Evolutionary conservation across 108 stramenopile genomes (phyloP), one percentile per base, ranked within the genome.

Genomic region (Fragilaria radians): DNA sequence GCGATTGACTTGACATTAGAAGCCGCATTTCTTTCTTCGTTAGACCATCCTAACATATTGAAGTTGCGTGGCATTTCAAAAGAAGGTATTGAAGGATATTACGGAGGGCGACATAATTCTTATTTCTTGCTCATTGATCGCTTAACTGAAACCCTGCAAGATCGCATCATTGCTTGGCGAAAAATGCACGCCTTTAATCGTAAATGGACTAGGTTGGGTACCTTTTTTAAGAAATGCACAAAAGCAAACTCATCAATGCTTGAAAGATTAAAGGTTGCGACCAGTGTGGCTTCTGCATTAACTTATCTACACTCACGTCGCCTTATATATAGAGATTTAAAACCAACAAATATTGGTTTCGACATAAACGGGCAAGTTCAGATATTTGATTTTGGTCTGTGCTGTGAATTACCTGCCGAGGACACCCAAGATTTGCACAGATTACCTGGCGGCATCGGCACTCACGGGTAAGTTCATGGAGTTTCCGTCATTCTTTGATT

Each of bases 271-370:
- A 83, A 81, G 58, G 88, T 86, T 5, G 80, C 88, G 5, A 82
- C 86, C 68, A 82, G 86, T 71, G 76, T 89, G 46, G 73, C 75
- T 19, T 79, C 81, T 25, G 80, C 85, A 21, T 54, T 86, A 28
- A 72, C 71, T 66, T 86, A 80, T 52, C 57, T 89, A 48, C 88
- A 89, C 46, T 53, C 63, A 18, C 76, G 79, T 54, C 64, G 69
- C 29, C 75, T 89, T 57, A 83, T 89, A 50, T 89, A 81, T 54
- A 61, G 85, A 1, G 85, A 89, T 68, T 49, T 89, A 25, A 89
- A 86, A n/a, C n/a, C n/a, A n/a, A n/a, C n/a, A n/a, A n/a, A n/a
- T n/a, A n/a, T n/a, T n/a, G n/a, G n/a, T n/a, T n/a, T n/a, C n/a
- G n/a, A n/a, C n/a, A n/a, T n/a, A n/a, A n/a, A n/a, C n/a, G n/a